A percentile compares a stretch with the other conserved stretches of the same genome.
Conservation (phyloP, 2,329 filamentous ascomycete species). For the Claviceps cyperi region DNA sequence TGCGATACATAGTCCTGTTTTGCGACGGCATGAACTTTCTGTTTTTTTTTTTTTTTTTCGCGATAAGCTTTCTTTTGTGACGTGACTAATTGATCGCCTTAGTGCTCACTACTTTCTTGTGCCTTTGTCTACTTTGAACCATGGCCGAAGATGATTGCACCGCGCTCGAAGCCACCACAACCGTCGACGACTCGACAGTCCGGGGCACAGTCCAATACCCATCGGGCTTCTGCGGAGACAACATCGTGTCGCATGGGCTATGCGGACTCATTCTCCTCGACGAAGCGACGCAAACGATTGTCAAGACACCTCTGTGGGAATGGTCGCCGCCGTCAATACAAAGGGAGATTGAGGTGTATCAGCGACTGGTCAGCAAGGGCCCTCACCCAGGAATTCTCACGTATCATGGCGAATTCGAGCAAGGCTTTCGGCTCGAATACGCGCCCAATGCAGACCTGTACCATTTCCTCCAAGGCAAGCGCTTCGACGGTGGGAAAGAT, state of each 20-base stretch:
- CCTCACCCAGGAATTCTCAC: background rate
- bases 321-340: background rate
- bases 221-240: background rate
- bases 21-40: too few species aligned
- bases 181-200: too few species aligned
- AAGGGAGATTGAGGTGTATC: conserved; percentile 3
- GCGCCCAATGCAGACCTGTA: conserved; percentile 3
- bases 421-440: conserved; percentile 4
- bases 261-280: conserved; percentile 4
- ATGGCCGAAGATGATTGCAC: too few species aligned
- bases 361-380: background rate
- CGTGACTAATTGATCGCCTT: too few species aligned
- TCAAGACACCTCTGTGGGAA: conserved; percentile 1
- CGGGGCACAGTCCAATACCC: background rate
- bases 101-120: too few species aligned
- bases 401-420: conserved; percentile 2
- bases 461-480: conserved; percentile 1
- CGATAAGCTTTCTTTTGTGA: too few species aligned
- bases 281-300: conserved; percentile 3
- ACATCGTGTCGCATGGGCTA: background rate
- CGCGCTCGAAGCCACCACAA: too few species aligned
- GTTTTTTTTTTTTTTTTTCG: too few species aligned
- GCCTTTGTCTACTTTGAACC: too few species aligned
- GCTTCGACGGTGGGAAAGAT: background rate
- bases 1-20: too few species aligned